Evolutionary conservation across 2,329 filamentous ascomycete species (phyloP).

Genomic region (Ophiostoma sp.): DNA sequence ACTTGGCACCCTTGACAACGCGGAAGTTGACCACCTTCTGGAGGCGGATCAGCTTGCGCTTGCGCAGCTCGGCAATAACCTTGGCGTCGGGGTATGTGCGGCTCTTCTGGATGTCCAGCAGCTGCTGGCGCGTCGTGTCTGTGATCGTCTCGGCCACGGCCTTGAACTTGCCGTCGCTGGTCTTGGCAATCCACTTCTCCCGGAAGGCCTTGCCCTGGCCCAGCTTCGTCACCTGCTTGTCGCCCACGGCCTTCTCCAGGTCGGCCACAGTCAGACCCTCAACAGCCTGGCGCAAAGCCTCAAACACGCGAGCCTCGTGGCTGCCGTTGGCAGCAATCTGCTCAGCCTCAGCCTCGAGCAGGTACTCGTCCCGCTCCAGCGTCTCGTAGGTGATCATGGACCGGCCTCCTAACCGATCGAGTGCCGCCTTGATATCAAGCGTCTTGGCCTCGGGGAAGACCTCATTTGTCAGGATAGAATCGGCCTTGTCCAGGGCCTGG

Average conservation of each 20-base stretch:
- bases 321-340: slow-evolving; percentile 68
- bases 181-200: slow-evolving; percentile 63
- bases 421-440: slow-evolving; percentile 71
- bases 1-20: slow-evolving; percentile 79
- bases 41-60: slow-evolving; percentile 80
- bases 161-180: slow-evolving; percentile 49
- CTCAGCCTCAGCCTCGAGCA: slow-evolving; percentile 69
- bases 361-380: slow-evolving; percentile 69
- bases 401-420: slow-evolving; percentile 78
- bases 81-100: slow-evolving; percentile 65
- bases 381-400: slow-evolving; percentile 84
- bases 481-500: slow-evolving; percentile 56
- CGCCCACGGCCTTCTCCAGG: slow-evolving; percentile 62
- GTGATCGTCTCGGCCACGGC: slow-evolving; percentile 64
- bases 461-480: slow-evolving; percentile 62
- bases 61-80: slow-evolving; percentile 73
- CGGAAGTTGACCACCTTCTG: slow-evolving; percentile 83
- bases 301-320: slow-evolving; percentile 77
- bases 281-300: slow-evolving; percentile 63
- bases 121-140: slow-evolving; percentile 70
- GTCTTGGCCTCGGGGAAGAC: slow-evolving; percentile 63
- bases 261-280: slow-evolving; percentile 79
- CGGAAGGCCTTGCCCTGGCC: slow-evolving; percentile 95
- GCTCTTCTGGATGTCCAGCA: slow-evolving; percentile 66
- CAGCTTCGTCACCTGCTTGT: slow-evolving; percentile 69